phyloP scores from a whole-genome alignment of 176 grass and related monocot species.

The Microstegium vimineum region DNA sequence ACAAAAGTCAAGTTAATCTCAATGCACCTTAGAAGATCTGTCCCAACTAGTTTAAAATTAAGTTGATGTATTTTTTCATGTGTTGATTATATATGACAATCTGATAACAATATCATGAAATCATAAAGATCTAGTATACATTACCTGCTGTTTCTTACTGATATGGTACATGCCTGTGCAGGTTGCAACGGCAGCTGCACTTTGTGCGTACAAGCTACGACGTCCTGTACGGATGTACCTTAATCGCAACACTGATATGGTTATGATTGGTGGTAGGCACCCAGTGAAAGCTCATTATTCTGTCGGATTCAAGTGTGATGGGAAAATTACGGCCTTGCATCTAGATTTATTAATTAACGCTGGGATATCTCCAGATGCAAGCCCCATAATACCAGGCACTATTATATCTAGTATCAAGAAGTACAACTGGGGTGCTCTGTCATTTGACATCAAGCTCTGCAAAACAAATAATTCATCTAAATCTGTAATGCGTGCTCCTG shows the following conservation, averaged over 20 bases:
- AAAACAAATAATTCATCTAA: constrained; percentile 73
- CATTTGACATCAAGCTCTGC: constrained; percentile 66
- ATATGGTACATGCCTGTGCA: no score
- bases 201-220: no score
- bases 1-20: not conserved
- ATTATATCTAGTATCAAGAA: constrained; percentile 53
- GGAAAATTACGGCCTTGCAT: no score
- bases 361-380: no score
- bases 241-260: no score
- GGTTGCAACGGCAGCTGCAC: no score
- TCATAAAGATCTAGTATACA: not conserved
- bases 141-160: not conserved
- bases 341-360: no score
- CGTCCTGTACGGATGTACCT: no score
- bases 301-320: no score
- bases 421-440: constrained; percentile 78
- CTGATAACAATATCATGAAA: not conserved
- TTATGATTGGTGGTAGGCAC: no score
- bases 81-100: not conserved
- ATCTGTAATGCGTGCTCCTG: constrained; percentile 76
- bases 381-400: no score
- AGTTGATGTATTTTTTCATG: not conserved
- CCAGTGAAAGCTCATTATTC: no score
- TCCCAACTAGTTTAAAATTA: not conserved
- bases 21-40: not conserved